Evolutionary conservation across 1,139 yeast species (phyloP).

Genomic region (Geotrichum bryndzae): DNA sequence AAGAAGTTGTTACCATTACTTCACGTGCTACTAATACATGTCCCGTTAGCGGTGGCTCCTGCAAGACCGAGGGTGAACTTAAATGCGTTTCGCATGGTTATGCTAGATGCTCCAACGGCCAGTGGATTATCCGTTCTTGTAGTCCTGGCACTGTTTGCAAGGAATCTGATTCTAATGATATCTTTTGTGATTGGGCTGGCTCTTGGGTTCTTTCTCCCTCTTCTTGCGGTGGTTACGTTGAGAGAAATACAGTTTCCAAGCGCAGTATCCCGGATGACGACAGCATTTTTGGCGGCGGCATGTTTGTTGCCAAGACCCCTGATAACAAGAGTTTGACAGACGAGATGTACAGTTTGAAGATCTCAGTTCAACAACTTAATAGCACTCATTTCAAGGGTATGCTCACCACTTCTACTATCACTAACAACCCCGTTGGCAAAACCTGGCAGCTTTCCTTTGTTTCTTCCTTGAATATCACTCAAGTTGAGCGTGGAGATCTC

Average conservation of each 20-base stretch:
- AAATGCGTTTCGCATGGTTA: slow-evolving; percentile 46
- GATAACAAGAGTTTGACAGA: slow-evolving; percentile 8
- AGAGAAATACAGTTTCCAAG: background rate
- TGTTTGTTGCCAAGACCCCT: slow-evolving; percentile 9
- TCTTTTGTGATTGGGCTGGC: slow-evolving; percentile 19
- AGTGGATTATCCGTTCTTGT: slow-evolving; percentile 47
- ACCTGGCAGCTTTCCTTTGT: slow-evolving; percentile 13
- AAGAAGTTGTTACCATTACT: background rate
- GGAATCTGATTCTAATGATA: slow-evolving; percentile 11
- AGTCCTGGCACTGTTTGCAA: slow-evolving; percentile 50
- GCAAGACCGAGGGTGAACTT: slow-evolving; percentile 42
- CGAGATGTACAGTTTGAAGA: slow-evolving; percentile 9
- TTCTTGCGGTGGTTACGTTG: slow-evolving; percentile 6
- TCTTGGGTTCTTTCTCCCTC: background rate
- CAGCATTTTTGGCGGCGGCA: background rate
- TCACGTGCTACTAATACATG: background rate
- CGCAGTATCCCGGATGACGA: background rate
- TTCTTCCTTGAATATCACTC: slow-evolving; percentile 7
- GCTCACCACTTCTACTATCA: slow-evolving; percentile 10
- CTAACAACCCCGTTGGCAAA: slow-evolving; percentile 13
- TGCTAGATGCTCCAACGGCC: slow-evolving; percentile 46
- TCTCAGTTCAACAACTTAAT: slow-evolving; percentile 13
- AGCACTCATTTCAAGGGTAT: slow-evolving; percentile 13
- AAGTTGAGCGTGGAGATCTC: slow-evolving; percentile 13
- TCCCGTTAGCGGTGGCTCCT: slow-evolving; percentile 18